Evolutionary conservation across 1,139 yeast species (phyloP).

Genomic region (Hemisphaericaspora lyxosophila): DNA sequence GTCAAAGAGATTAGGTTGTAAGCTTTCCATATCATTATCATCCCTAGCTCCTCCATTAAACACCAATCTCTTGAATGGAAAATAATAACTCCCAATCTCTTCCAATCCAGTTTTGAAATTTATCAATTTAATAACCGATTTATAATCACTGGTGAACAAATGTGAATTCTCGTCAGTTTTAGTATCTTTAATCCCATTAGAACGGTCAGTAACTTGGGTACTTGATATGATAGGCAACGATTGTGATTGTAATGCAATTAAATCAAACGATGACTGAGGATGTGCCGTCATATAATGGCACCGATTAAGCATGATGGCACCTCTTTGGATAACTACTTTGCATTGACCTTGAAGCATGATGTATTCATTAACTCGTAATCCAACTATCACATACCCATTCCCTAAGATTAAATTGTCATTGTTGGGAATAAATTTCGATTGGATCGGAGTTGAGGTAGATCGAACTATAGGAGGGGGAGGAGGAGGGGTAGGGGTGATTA

Average conservation of each 20-base stretch:
- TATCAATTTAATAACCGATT: constrained; percentile 44
- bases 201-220: constrained; percentile 26
- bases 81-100: constrained; percentile 44
- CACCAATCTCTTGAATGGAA: constrained; percentile 49
- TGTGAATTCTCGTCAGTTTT: constrained; percentile 29
- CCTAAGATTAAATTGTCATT: constrained; percentile 36
- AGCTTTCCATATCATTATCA: constrained; percentile 3
- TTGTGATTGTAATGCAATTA: constrained; percentile 54
- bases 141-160: constrained; percentile 35
- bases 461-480: constrained; percentile 6
- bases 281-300: constrained; percentile 42
- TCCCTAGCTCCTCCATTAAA: constrained; percentile 15
- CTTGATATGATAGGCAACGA: constrained; percentile 58
- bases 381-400: constrained; percentile 35
- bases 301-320: constrained; percentile 58
- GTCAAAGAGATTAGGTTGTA: constrained; percentile 11
- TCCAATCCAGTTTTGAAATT: constrained; percentile 46
- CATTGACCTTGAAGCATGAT: constrained; percentile 63
- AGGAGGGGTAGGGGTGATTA: not conserved
- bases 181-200: constrained; percentile 14
- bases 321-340: constrained; percentile 51
- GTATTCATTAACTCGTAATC: constrained; percentile 46
- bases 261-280: constrained; percentile 20
- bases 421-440: constrained; percentile 33
- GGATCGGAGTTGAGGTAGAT: constrained; percentile 11